Evolutionary conservation across 441 rosid species (phyloP), one percentile per base, ranked within the genome.

Genomic region (Macaranga tanarius): DNA sequence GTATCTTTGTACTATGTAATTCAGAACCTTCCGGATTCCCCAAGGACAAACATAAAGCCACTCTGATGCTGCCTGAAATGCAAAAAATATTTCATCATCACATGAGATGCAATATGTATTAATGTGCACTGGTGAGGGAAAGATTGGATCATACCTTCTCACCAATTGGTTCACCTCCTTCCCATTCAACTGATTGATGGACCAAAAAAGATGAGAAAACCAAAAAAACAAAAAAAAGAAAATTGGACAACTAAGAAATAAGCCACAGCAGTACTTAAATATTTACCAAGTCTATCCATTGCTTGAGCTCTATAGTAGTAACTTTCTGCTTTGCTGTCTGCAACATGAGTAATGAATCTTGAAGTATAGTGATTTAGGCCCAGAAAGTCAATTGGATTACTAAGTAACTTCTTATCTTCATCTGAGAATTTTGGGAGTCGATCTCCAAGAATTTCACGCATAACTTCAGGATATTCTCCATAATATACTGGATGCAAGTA

Each of bases 1-100:
- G 85, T 90, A 94, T 75, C 77, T 82, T 78, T 79, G n/a, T 1
- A 83, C 79, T 69, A 94, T 70, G 85, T 90, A 84, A 79, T 85
- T 90, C 69, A 94, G 84, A 75, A 83, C 85, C 84, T 77, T 92
- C 60, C 91, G 83, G 72, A 94, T 86, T 79, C 97, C 99, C 97
- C 97, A 94, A 54, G 99, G 99, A 82, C 89, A 97, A 78, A 87
- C 79, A 64, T 84, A 90, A 67, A 94, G 97, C 97, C 97, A 94
- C 38, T 87, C 91, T 8, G 99, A 94, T 71, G 99, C 99, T 64
- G 97, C 97, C 97, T 94, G 91, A 74, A 70, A 78, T 58, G 50
- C 20, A 47, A 17, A 57, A 77, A n/a, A 70, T 17, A 72, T 71
- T 60, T 66, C 69, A 26, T 78, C 22, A 79, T 69, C 50, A 20